These are phyloP conservation scores for Nitzschia inconspicua DNA, from an alignment of 108 stramenopile species.

Conservation along the genomic window DNA sequence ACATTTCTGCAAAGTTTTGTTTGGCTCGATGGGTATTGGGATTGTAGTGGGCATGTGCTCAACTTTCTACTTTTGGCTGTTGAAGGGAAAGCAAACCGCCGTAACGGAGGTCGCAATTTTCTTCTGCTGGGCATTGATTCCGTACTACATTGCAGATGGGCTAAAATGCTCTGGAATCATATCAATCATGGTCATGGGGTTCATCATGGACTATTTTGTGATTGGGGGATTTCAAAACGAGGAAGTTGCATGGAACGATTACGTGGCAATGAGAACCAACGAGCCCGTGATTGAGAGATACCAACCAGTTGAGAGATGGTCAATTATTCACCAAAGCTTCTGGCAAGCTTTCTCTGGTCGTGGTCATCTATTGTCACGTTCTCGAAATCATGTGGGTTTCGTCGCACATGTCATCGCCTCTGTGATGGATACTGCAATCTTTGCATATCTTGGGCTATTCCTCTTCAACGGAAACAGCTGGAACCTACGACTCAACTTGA, in stretches of 20 bases:
- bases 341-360: conserved; percentile 36
- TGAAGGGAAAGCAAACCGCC: conserved; percentile 45
- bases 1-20: conserved; percentile 34
- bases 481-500: conserved; percentile 53
- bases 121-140: conserved; percentile 63
- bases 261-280: conserved; percentile 21
- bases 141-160: conserved; percentile 77
- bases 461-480: conserved; percentile 74
- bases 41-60: conserved; percentile 40
- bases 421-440: conserved; percentile 81
- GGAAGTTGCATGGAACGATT: conserved; percentile 29
- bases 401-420: conserved; percentile 71
- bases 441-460: conserved; percentile 86
- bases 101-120: conserved; percentile 66
- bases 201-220: conserved; percentile 67
- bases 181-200: conserved; percentile 67
- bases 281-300: no score
- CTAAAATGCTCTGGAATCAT: conserved; percentile 56
- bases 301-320: not conserved
- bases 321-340: not conserved
- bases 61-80: conserved; percentile 64
- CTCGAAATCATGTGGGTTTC: conserved; percentile 77
- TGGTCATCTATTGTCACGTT: conserved; percentile 50
- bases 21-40: conserved; percentile 66
- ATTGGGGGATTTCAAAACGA: conserved; percentile 41